Conservation (phyloP, 441 rosid species). For the Populus trichocarpa region DNA sequence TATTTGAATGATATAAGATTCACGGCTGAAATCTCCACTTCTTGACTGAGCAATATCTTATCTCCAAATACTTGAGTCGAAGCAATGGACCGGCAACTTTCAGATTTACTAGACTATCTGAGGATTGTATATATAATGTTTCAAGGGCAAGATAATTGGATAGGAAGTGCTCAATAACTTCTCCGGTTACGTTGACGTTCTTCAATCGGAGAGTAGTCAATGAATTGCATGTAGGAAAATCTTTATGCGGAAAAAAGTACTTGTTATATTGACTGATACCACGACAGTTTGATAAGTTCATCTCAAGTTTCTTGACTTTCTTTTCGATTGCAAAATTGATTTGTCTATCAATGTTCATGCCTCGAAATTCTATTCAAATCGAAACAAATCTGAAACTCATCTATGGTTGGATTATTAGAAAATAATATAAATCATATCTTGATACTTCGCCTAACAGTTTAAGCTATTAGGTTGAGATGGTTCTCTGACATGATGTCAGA, state of each 20-base stretch:
- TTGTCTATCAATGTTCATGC: not conserved
- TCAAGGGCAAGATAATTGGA: not conserved
- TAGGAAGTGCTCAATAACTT: not conserved
- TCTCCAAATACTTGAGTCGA: not conserved
- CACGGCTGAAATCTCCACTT: not conserved
- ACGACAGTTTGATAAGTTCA: not conserved
- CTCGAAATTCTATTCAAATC: not conserved
- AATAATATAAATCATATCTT: no score
- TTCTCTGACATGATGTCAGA: accelerated
- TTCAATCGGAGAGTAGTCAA: not conserved
- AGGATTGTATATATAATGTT: not conserved
- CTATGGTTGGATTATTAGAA: not conserved
- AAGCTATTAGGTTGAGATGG: no score
- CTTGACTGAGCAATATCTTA: not conserved
- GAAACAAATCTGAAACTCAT: not conserved
- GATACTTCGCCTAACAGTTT: accelerated
- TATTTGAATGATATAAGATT: not conserved
- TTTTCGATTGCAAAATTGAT: not conserved
- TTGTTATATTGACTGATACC: not conserved
- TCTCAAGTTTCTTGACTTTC: not conserved
- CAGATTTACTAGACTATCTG: not conserved
- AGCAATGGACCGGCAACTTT: not conserved
- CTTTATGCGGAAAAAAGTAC: not conserved
- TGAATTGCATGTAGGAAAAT: not conserved
- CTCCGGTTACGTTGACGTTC: not conserved